These are phyloP conservation scores for Penicillium lagena DNA, from an alignment of 495 filamentous ascomycete species.

Conservation along the genomic window DNA sequence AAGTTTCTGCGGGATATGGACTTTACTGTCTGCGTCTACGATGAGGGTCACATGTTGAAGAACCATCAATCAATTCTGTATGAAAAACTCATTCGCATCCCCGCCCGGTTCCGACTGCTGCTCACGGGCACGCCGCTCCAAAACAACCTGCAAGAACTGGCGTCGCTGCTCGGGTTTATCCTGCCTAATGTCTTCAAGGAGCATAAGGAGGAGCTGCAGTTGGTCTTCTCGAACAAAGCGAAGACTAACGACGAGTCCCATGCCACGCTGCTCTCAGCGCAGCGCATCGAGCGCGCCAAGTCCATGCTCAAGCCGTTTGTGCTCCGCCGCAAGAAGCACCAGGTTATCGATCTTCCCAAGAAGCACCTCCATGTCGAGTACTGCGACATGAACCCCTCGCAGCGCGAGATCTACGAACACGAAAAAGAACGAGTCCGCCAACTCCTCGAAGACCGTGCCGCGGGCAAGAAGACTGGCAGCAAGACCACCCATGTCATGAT, in stretches of 20 bases:
- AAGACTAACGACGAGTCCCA: constrained; percentile 68
- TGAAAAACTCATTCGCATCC: constrained; percentile 70
- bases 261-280: constrained; percentile 70
- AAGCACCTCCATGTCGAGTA: constrained; percentile 74
- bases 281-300: constrained; percentile 77
- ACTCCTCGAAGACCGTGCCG: constrained; percentile 49
- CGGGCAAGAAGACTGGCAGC: constrained; percentile 48
- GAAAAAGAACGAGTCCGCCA: constrained; percentile 48
- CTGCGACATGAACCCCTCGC: constrained; percentile 66
- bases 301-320: constrained; percentile 95
- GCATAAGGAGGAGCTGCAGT: constrained; percentile 64
- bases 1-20: constrained; percentile 60
- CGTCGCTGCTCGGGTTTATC: constrained; percentile 84
- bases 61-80: constrained; percentile 78
- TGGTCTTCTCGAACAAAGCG: constrained; percentile 85
- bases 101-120: constrained; percentile 70
- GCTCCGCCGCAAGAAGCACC: constrained; percentile 85
- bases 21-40: constrained; percentile 71
- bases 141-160: constrained; percentile 90
- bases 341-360: constrained; percentile 84
- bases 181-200: constrained; percentile 75
- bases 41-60: constrained; percentile 89
- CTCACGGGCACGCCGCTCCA: constrained; percentile 92
- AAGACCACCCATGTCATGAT: constrained; percentile 74
- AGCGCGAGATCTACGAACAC: constrained; percentile 64